These are phyloP conservation scores for Arachis monticola DNA, from an alignment of 331 rosid species.

Conservation along the genomic window DNA sequence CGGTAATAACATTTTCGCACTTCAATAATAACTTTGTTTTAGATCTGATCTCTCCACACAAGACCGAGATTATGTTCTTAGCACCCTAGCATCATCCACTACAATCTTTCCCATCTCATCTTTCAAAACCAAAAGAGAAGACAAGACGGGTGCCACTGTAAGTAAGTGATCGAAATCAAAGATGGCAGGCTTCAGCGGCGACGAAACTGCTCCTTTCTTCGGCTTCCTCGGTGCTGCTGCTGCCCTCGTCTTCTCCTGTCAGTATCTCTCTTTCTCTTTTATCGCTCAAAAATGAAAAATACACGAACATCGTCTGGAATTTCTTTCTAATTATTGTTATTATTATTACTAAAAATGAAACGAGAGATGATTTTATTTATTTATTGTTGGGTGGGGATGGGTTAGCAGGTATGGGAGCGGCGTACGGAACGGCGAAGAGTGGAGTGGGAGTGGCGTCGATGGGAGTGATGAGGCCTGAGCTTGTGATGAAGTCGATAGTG, in stretches of 20 bases:
- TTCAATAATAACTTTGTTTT: neutral
- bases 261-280: neutral
- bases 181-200: conserved; percentile 56
- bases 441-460: conserved; percentile 83
- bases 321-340: neutral
- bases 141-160: neutral
- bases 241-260: conserved; percentile 68
- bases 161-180: neutral
- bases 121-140: neutral
- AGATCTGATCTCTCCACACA: neutral
- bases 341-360: neutral
- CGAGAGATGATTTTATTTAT: neutral
- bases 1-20: no score
- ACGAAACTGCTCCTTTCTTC: conserved; percentile 78
- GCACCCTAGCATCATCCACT: neutral
- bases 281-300: no score
- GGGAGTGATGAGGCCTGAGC: conserved; percentile 86
- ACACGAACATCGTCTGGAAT: no score
- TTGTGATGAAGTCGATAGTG: conserved; percentile 81
- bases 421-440: conserved; percentile 79
- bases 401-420: conserved; percentile 61
- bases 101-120: neutral
- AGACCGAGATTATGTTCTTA: neutral
- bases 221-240: conserved; percentile 77
- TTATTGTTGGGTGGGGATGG: neutral